phyloP scores from a whole-genome alignment of 306 rosid genomes.

The Quercus robur region DNA sequence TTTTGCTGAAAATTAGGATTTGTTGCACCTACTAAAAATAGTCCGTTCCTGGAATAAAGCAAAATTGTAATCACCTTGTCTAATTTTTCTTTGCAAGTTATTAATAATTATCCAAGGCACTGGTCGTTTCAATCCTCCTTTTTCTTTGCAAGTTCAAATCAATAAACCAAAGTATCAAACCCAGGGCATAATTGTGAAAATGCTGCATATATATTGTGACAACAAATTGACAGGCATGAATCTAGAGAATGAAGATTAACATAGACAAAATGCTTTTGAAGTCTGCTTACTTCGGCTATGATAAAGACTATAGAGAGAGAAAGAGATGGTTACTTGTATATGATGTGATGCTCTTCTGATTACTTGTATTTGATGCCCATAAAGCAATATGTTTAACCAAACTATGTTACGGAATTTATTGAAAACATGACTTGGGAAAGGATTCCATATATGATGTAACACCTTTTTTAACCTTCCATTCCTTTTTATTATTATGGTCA shows the following conservation, averaged over 20 bases:
- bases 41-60: not conserved
- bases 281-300: not conserved
- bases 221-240: not conserved
- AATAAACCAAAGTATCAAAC: not conserved
- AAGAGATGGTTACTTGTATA: conserved; percentile 7
- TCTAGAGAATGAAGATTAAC: too few relatives aligned
- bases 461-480: not conserved
- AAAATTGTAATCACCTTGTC: not conserved
- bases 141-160: too few relatives aligned
- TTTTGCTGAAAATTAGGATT: too few relatives aligned
- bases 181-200: not conserved
- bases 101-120: not conserved
- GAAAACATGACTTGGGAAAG: not conserved
- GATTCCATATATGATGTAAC: not conserved
- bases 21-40: not conserved
- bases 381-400: conserved; percentile 3
- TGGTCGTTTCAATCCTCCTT: not conserved
- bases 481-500: not conserved
- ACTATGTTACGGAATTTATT: conserved; percentile 13
- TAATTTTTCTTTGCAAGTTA: not conserved
- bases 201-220: not conserved
- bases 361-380: conserved; percentile 7
- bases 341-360: conserved; percentile 10
- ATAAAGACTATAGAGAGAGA: conserved; percentile 11
- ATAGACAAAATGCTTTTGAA: not conserved